These are phyloP conservation scores for Collybiopsis luxurians DNA, from an alignment of 768 basidiomycete genomes.

Conservation along the genomic window DNA sequence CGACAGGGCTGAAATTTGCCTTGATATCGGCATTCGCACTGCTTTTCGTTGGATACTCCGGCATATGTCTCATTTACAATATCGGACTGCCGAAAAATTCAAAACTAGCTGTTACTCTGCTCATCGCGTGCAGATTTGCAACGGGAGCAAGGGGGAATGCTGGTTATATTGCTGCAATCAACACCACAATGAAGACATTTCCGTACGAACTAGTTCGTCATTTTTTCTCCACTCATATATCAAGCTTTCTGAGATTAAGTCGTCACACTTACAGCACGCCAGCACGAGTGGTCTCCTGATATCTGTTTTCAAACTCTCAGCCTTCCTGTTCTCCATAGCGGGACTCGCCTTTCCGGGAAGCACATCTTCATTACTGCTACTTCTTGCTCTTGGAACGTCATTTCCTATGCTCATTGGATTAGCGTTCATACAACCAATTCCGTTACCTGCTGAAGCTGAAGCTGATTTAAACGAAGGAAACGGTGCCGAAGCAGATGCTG, in stretches of 20 bases:
- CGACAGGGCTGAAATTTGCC: constrained; percentile 47
- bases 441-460: constrained; percentile 22
- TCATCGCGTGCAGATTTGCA: constrained; percentile 47
- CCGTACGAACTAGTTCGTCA: constrained; percentile 41
- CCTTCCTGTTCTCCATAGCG: constrained; percentile 64
- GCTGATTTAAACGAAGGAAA: not conserved
- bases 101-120: constrained; percentile 28
- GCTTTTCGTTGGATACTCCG: constrained; percentile 54
- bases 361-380: constrained; percentile 52
- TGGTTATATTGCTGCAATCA: constrained; percentile 50
- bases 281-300: constrained; percentile 53
- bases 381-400: constrained; percentile 57
- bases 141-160: constrained; percentile 58
- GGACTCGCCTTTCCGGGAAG: constrained; percentile 53
- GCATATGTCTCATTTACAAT: constrained; percentile 48
- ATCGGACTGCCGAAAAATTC: constrained; percentile 21
- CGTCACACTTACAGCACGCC: constrained; percentile 51
- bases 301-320: constrained; percentile 66
- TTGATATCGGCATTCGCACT: constrained; percentile 43
- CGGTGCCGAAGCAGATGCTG: not conserved
- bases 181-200: constrained; percentile 60
- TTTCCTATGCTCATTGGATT: constrained; percentile 55
- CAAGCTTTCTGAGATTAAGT: not conserved
- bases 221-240: not conserved
- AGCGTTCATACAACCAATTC: constrained; percentile 46